Conservation (phyloP, 202 grass and related monocot species). For the Saccharum hybrid region DNA sequence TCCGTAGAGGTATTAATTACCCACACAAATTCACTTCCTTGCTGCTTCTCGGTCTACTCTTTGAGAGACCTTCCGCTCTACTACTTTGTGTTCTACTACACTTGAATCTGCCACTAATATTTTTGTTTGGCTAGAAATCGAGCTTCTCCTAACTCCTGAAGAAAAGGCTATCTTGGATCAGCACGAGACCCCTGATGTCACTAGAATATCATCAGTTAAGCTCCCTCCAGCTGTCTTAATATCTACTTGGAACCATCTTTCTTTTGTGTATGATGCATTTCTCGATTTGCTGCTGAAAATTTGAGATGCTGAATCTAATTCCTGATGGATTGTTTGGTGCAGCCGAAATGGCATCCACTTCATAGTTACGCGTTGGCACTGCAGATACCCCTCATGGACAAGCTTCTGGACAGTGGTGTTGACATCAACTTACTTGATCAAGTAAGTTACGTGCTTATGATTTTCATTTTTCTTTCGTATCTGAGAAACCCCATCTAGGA, state of each 20-base stretch:
- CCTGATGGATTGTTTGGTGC: constrained; percentile 45
- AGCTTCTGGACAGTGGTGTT: constrained; percentile 70
- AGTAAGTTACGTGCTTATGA: constrained; percentile 33
- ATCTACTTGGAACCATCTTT: not conserved
- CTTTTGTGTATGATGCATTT: not conserved
- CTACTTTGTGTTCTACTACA: not conserved
- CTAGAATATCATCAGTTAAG: constrained; percentile 82
- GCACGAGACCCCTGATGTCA: constrained; percentile 53
- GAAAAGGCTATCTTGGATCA: constrained; percentile 79
- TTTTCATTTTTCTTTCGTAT: not conserved
- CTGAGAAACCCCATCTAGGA: not conserved
- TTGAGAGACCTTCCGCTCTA: not conserved
- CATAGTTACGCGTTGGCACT: constrained; percentile 71
- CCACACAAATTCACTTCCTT: not conserved
- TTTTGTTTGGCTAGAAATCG: constrained; percentile 60
- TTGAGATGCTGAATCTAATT: constrained; percentile 15
- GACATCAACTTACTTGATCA: constrained; percentile 75
- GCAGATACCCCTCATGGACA: constrained; percentile 93
- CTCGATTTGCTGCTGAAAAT: not conserved
- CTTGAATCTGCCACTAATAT: not conserved
- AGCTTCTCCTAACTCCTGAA: constrained; percentile 72
- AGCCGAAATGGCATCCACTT: constrained; percentile 86
- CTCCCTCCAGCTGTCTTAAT: constrained; percentile 7
- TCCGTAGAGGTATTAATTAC: constrained; percentile 51
- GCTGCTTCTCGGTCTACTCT: not conserved